These are phyloP conservation scores for Solanum ossicruentum DNA, from an alignment of 257 asterid genomes.

Conservation along the genomic window DNA sequence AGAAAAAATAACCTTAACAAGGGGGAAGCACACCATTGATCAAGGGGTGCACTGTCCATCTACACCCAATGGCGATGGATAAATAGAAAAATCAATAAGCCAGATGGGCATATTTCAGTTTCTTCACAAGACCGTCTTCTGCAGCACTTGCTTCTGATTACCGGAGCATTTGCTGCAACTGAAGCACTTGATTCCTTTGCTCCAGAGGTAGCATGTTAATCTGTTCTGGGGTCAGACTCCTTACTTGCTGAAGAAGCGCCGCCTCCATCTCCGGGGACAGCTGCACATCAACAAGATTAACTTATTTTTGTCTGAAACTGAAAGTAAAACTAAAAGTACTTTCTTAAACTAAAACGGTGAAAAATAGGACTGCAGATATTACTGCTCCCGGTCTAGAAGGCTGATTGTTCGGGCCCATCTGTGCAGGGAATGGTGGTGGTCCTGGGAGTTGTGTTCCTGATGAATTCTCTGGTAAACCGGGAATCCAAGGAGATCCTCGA, in stretches of 20 bases:
- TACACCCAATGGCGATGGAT: not conserved
- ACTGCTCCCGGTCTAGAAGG: slow-evolving; percentile 51
- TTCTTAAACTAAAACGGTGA: not conserved
- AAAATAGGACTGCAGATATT: slow-evolving; percentile 6
- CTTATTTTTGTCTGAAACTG: not conserved
- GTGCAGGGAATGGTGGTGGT: slow-evolving; percentile 43
- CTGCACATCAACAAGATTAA: slow-evolving; percentile 25
- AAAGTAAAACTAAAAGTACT: not conserved
- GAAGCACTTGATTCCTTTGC: slow-evolving; percentile 83
- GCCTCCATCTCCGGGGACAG: slow-evolving; percentile 81
- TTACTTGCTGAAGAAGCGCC: slow-evolving; percentile 81
- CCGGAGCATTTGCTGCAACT: slow-evolving; percentile 88
- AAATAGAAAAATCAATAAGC: not conserved
- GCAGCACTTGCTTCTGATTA: slow-evolving; percentile 19
- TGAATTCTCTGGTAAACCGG: slow-evolving; percentile 40
- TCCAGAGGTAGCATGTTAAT: slow-evolving; percentile 75
- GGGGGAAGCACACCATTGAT: not conserved
- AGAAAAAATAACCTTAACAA: not conserved
- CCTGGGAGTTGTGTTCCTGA: slow-evolving; percentile 42
- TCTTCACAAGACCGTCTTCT: not conserved
- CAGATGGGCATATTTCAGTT: not conserved
- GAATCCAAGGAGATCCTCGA: slow-evolving; percentile 51
- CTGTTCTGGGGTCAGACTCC: slow-evolving; percentile 90
- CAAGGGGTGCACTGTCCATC: not conserved
- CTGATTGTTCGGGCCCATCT: slow-evolving; percentile 57